Conservation (phyloP, 1,139 yeast genomes). For the Sugiyamaella paludigena region DNA sequence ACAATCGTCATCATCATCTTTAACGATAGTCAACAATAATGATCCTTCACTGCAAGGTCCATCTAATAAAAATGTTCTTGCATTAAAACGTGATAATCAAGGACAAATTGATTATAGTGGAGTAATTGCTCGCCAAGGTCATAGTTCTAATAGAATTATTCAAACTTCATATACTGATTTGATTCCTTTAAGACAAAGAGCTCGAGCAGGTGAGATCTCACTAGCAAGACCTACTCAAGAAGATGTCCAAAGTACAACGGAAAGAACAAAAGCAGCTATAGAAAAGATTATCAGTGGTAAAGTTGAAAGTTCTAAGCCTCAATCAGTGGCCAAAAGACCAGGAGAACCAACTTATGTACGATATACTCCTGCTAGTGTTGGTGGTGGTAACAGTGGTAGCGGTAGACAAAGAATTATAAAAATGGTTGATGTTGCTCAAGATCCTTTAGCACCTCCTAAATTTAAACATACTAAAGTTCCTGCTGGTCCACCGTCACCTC, state of each 20-base stretch:
- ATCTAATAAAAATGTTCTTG: background rate
- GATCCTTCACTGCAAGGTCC: background rate
- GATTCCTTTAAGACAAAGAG: slow-evolving; percentile 48
- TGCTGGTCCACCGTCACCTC: slow-evolving; percentile 66
- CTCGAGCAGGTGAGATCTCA: slow-evolving; percentile 37
- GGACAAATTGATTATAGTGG: slow-evolving; percentile 39
- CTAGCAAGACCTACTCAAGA: slow-evolving; percentile 44
- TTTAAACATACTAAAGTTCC: slow-evolving; percentile 75
- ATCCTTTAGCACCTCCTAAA: slow-evolving; percentile 85
- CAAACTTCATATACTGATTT: slow-evolving; percentile 45
- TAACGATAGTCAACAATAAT: background rate
- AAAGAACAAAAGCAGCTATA: slow-evolving; percentile 50
- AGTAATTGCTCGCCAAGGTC: slow-evolving; percentile 39
- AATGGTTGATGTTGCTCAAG: slow-evolving; percentile 61
- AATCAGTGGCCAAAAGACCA: slow-evolving; percentile 27
- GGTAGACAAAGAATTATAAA: slow-evolving; percentile 47
- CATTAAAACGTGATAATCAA: slow-evolving; percentile 33
- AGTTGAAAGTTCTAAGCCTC: slow-evolving; percentile 33
- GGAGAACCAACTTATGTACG: slow-evolving; percentile 45
- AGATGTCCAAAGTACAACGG: slow-evolving; percentile 42
- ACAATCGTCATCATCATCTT: background rate
- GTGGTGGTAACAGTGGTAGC: slow-evolving; percentile 33
- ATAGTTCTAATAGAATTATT: slow-evolving; percentile 33
- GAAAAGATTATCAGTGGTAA: slow-evolving; percentile 46
- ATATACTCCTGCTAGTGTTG: slow-evolving; percentile 48